Evolutionary conservation across 306 rosid genomes (phyloP), one percentile per base, ranked within the genome.

Genomic region (Abrus precatorius): DNA sequence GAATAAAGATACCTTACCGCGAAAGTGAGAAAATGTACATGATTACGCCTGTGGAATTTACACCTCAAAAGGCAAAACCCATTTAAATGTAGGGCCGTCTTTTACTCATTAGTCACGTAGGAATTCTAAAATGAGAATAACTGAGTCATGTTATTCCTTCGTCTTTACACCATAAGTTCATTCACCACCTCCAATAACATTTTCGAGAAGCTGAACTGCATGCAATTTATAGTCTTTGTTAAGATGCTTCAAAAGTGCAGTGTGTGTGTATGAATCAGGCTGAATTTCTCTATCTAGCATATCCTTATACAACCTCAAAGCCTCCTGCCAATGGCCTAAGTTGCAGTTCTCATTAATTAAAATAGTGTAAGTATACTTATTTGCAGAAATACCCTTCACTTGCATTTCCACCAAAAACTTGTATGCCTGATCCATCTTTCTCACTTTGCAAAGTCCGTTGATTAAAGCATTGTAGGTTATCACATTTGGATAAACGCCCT

Each of bases 341-440:
- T 89, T 84, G 87, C 92, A 85, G 61, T 86, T 91, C 88, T 86
- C 93, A 66, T 85, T 89, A 76, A 93, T 91, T 65, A 93, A 86
- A 62, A 93, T 90, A 41, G 97, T 93, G 88, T 88, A 91, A 12
- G 97, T 91, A 84, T 89, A 93, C 90, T 93, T 93, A 77, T 91
- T 93, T 76, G 97, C 85, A 80, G 70, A 84, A 80, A 93, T 76
- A 68, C 90, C 92, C 78, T 85, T 89, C 48, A 69, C 90, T 69
- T 93, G 90, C 97, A 93, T 93, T 87, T 85, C 91, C 5, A 6
- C 28, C 10, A 91, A 80, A 33, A 82, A 70, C 2, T 76, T 75
- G 83, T 91, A 89, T 29, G 98, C 98, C 55, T 76, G 88, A 28
- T 80, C 84, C 81, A 90, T 69, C 77, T 85, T 86, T 75, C 85